Conservation (phyloP, 2,329 filamentous ascomycete genomes). For the Epichloe baconii region DNA sequence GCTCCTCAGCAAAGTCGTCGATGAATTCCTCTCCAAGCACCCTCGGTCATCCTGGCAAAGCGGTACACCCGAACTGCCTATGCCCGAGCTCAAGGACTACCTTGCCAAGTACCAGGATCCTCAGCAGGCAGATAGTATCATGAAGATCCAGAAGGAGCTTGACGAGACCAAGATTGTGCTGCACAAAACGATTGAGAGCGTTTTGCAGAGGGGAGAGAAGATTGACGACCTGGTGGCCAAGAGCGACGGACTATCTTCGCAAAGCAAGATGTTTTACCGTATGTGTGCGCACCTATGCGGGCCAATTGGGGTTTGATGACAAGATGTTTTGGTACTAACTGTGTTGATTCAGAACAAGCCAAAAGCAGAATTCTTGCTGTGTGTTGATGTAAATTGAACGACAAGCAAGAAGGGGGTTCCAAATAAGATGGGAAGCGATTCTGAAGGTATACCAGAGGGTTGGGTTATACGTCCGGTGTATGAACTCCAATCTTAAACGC, state of each 20-base stretch:
- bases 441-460: background rate
- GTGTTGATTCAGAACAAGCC: conserved; percentile 38
- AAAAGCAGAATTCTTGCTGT: conserved; percentile 75
- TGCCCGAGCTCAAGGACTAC: conserved; percentile 71
- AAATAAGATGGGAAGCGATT: too few species aligned
- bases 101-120: conserved; percentile 68
- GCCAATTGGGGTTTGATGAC: background rate
- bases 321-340: conserved; percentile 5
- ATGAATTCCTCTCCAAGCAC: conserved; percentile 72
- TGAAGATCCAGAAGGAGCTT: conserved; percentile 91
- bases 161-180: conserved; percentile 96
- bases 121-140: conserved; percentile 76
- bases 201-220: conserved; percentile 85
- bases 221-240: conserved; percentile 89
- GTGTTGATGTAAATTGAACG: conserved; percentile 43
- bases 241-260: conserved; percentile 76
- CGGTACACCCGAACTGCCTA: conserved; percentile 39
- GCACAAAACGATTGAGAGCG: conserved; percentile 90
- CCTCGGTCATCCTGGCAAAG: conserved; percentile 55
- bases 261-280: conserved; percentile 98
- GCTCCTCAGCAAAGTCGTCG: conserved; percentile 71
- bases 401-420: background rate
- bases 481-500: background rate
- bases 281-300: conserved; percentile 18
- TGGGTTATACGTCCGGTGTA: background rate